These are phyloP conservation scores for Cyberlindnera meyerae DNA, from an alignment of 805 yeast species.

Conservation along the genomic window DNA sequence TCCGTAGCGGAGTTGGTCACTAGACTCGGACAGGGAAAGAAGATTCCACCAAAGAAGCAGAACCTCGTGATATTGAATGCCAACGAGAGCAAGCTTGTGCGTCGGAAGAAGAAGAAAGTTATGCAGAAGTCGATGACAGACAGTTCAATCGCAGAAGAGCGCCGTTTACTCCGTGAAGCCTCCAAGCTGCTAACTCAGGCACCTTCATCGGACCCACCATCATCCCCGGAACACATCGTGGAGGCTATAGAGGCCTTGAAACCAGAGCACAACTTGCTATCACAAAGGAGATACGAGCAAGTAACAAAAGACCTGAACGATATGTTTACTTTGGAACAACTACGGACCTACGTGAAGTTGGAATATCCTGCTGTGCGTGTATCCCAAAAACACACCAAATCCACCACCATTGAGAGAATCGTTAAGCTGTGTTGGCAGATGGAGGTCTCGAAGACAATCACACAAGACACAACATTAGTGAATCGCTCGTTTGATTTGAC, in stretches of 20 bases:
- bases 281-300: constrained; percentile 19
- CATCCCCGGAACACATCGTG: constrained; percentile 6
- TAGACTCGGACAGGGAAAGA: constrained; percentile 23
- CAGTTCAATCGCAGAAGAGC: constrained; percentile 1
- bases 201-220: background rate
- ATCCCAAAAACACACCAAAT: constrained; percentile 6
- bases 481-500: constrained; percentile 19
- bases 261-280: constrained; percentile 15
- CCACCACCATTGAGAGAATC: constrained; percentile 5
- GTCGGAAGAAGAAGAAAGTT: constrained; percentile 2
- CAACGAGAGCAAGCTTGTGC: constrained; percentile 15
- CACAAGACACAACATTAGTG: constrained; percentile 16
- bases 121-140: background rate
- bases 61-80: constrained; percentile 22
- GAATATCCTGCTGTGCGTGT: constrained; percentile 6
- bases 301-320: constrained; percentile 10
- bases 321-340: constrained; percentile 15
- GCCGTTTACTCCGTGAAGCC: constrained; percentile 5
- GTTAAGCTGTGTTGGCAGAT: constrained; percentile 17
- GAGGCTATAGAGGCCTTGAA: constrained; percentile 11
- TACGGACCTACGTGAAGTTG: constrained; percentile 11
- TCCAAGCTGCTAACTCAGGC: constrained; percentile 8
- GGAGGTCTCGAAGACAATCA: constrained; percentile 11
- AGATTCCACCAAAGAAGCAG: constrained; percentile 22
- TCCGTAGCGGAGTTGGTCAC: background rate